phyloP scores from a whole-genome alignment of 345 rosid species.

The Pseudoturritis turrita region DNA sequence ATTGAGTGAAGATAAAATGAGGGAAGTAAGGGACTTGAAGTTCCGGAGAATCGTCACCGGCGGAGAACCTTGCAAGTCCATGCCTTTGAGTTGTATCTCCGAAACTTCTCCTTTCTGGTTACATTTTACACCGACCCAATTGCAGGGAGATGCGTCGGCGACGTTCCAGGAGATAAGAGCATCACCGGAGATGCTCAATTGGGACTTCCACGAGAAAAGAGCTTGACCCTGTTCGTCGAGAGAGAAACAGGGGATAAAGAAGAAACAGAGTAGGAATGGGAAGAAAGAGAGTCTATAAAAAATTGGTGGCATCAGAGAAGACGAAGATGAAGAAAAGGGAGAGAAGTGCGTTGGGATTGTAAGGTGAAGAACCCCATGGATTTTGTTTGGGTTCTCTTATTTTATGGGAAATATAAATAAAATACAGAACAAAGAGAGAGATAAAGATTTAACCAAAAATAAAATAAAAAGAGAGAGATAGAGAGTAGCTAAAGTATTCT shows the following conservation, averaged over 20 bases:
- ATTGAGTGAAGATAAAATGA: slow-evolving; percentile 62
- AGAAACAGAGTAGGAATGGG: slow-evolving; percentile 38
- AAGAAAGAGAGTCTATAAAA: slow-evolving; percentile 37
- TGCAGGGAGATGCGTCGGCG: slow-evolving; percentile 54
- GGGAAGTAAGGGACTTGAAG: slow-evolving; percentile 48
- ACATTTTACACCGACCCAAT: slow-evolving; percentile 71
- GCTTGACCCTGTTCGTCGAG: slow-evolving; percentile 62
- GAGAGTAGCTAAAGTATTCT: too few species aligned
- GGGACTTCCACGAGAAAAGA: slow-evolving; percentile 75
- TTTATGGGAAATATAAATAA: slow-evolving; percentile 47
- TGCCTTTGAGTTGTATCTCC: slow-evolving; percentile 46
- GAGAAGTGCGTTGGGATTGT: slow-evolving; percentile 55
- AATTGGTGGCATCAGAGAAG: slow-evolving; percentile 52
- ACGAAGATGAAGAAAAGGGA: slow-evolving; percentile 7
- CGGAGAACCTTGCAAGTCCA: slow-evolving; percentile 58
- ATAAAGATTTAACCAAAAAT: too few species aligned
- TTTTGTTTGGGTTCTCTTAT: slow-evolving; percentile 32
- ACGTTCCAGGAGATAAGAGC: slow-evolving; percentile 57
- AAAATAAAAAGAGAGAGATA: too few species aligned
- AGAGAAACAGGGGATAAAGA: slow-evolving; percentile 43
- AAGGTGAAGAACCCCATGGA: slow-evolving; percentile 63
- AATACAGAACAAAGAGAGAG: background rate
- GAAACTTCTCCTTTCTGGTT: slow-evolving; percentile 45
- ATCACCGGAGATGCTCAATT: slow-evolving; percentile 46
- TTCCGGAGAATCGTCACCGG: slow-evolving; percentile 57